Evolutionary conservation across 768 basidiomycete species (phyloP).

Genomic region (Rhizopogon vesiculosus): DNA sequence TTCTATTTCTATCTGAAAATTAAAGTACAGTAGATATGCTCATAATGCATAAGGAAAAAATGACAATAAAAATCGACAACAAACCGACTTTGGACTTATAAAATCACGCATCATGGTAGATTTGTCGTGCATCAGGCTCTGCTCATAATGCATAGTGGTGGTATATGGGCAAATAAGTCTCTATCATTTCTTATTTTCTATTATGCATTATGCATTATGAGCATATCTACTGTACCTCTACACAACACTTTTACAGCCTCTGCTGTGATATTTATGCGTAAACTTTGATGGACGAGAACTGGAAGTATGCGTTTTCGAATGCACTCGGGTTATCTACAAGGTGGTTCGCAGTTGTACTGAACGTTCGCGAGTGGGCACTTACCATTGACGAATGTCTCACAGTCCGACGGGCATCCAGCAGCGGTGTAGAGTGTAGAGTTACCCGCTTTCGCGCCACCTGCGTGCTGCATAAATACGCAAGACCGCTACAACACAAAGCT

Average conservation of each 20-base stretch:
- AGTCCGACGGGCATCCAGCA: slow-evolving; percentile 51
- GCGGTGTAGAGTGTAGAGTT: slow-evolving; percentile 29
- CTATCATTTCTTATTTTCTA: no score
- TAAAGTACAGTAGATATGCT: no score
- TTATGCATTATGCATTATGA: no score
- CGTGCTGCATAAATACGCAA: background rate
- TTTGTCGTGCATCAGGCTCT: no score
- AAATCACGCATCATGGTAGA: no score
- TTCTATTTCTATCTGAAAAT: no score
- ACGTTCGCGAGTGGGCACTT: slow-evolving; percentile 16
- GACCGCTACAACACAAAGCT: background rate
- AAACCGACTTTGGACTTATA: no score
- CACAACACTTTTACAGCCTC: background rate
- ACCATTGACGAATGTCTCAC: slow-evolving; percentile 32
- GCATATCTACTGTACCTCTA: no score
- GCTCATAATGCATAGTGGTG: no score
- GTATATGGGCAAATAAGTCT: no score
- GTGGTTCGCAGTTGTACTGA: background rate
- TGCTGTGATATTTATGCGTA: slow-evolving; percentile 30
- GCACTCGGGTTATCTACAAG: slow-evolving; percentile 57
- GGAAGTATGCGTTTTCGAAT: slow-evolving; percentile 68
- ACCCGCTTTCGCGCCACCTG: slow-evolving; percentile 62
- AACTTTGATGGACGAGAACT: slow-evolving; percentile 55
- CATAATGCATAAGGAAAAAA: no score
- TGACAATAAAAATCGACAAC: no score